These are phyloP conservation scores for Chrysopogon serrulatus DNA, from an alignment of 176 grass and related monocot genomes.

Conservation along the genomic window DNA sequence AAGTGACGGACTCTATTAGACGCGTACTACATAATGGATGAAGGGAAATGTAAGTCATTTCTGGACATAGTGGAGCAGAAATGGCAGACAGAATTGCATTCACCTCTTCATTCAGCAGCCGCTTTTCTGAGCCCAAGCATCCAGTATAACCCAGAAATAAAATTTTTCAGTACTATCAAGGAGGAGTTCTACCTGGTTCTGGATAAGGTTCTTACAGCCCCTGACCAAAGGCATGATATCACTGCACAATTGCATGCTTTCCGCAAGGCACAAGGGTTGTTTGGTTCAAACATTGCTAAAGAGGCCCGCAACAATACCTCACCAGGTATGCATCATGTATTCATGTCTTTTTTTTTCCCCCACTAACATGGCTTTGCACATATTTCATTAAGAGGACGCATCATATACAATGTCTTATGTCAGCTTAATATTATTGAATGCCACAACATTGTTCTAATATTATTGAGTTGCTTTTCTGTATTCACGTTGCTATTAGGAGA, in stretches of 20 bases:
- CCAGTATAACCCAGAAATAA: conserved; percentile 78
- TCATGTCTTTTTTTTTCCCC: no score
- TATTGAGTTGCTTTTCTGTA: not conserved
- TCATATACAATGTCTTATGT: no score
- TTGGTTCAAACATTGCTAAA: conserved; percentile 88
- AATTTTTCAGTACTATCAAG: conserved; percentile 67
- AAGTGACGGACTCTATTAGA: conserved; percentile 85
- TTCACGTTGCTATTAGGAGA: not conserved
- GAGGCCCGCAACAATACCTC: conserved; percentile 81
- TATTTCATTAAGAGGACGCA: no score
- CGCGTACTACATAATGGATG: conserved; percentile 99
- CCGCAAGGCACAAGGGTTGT: conserved; percentile 81
- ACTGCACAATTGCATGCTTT: conserved; percentile 73
- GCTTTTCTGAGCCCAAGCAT: conserved; percentile 93
- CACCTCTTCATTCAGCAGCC: conserved; percentile 78
- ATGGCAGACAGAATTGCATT: conserved; percentile 80
- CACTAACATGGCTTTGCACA: no score
- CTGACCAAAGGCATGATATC: conserved; percentile 81
- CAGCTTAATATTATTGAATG: not conserved
- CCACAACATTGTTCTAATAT: not conserved
- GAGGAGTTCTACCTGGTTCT: conserved; percentile 77
- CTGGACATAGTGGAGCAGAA: conserved; percentile 89
- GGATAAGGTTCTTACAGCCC: conserved; percentile 71
- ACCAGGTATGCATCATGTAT: conserved; percentile 47
- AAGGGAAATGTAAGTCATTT: conserved; percentile 89